phyloP scores from a whole-genome alignment of 2,329 filamentous ascomycete species.

The Claviceps arundinis region DNA sequence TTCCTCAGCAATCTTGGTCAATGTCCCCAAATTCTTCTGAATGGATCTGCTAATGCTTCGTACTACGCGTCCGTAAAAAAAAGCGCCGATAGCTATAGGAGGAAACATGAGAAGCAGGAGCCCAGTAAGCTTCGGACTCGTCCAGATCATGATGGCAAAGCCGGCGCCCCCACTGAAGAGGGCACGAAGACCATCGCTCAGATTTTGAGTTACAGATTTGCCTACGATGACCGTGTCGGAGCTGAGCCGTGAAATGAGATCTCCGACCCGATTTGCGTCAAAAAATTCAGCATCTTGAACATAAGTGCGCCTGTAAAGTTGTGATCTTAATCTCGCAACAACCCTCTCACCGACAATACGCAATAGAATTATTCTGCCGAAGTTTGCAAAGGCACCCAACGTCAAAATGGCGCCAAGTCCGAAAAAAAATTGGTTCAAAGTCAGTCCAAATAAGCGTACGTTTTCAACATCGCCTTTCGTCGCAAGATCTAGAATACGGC shows the following conservation, averaged over 20 bases:
- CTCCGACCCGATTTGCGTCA: constrained; percentile 91
- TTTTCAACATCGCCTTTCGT: constrained; percentile 58
- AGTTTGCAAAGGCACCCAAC: constrained; percentile 79
- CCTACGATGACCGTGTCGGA: constrained; percentile 96
- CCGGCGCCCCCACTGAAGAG: constrained; percentile 83
- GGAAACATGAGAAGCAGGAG: constrained; percentile 80
- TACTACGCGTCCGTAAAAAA: constrained; percentile 82
- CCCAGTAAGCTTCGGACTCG: constrained; percentile 79
- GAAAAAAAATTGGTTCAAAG: constrained; percentile 76
- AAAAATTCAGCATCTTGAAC: constrained; percentile 99
- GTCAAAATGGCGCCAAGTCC: constrained; percentile 65
- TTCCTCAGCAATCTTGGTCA: constrained; percentile 97
- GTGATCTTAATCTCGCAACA: constrained; percentile 76
- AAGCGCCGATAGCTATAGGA: constrained; percentile 77
- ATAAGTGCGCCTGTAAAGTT: constrained; percentile 82
- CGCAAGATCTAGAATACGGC: constrained; percentile 85
- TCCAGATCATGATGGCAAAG: constrained; percentile 88
- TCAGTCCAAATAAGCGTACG: constrained; percentile 66
- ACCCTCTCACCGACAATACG: constrained; percentile 92
- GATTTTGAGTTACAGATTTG: constrained; percentile 95
- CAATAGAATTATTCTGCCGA: constrained; percentile 82
- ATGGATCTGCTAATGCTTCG: constrained; percentile 83
- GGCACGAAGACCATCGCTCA: constrained; percentile 88
- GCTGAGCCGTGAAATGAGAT: constrained; percentile 87
- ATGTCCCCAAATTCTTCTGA: constrained; percentile 79